Conservation (phyloP, 2,329 filamentous ascomycete genomes). For the Exophiala sp. region DNA sequence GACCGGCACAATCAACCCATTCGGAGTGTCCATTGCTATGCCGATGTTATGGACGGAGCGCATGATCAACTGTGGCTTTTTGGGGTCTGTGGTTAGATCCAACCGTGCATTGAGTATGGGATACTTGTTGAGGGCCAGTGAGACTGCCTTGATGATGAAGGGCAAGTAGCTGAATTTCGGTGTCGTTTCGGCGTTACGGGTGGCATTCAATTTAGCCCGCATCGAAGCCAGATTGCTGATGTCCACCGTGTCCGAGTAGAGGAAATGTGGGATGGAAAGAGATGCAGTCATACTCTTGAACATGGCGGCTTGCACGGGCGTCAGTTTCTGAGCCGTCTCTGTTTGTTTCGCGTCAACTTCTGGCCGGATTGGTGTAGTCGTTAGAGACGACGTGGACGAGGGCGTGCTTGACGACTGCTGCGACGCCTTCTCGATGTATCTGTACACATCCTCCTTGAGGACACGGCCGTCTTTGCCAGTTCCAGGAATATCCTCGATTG, state of each 20-base stretch:
- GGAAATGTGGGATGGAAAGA: constrained; percentile 85
- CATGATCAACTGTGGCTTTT: constrained; percentile 69
- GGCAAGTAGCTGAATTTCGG: constrained; percentile 81
- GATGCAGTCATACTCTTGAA: constrained; percentile 97
- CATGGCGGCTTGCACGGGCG: constrained; percentile 82
- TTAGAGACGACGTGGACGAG: constrained; percentile 34
- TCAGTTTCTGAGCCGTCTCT: constrained; percentile 65
- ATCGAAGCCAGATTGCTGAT: constrained; percentile 68
- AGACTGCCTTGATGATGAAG: constrained; percentile 94
- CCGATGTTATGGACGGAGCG: constrained; percentile 90
- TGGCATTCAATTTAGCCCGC: constrained; percentile 68
- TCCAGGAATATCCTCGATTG: constrained; percentile 71
- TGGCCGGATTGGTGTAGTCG: constrained; percentile 32
- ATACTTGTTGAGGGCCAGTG: constrained; percentile 71
- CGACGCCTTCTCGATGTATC: constrained; percentile 55
- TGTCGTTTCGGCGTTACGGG: constrained; percentile 40
- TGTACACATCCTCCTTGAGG: constrained; percentile 83
- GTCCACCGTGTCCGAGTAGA: constrained; percentile 86
- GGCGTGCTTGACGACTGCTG: constrained; percentile 29
- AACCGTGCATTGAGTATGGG: constrained; percentile 84
- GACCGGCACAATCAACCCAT: constrained; percentile 83
- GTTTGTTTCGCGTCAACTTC: constrained; percentile 47
- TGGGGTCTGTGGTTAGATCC: constrained; percentile 53
- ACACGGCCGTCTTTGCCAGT: constrained; percentile 89
- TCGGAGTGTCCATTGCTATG: constrained; percentile 87